Conservation (phyloP, 2,329 filamentous ascomycete species). For the Tolypocladium amazonense region DNA sequence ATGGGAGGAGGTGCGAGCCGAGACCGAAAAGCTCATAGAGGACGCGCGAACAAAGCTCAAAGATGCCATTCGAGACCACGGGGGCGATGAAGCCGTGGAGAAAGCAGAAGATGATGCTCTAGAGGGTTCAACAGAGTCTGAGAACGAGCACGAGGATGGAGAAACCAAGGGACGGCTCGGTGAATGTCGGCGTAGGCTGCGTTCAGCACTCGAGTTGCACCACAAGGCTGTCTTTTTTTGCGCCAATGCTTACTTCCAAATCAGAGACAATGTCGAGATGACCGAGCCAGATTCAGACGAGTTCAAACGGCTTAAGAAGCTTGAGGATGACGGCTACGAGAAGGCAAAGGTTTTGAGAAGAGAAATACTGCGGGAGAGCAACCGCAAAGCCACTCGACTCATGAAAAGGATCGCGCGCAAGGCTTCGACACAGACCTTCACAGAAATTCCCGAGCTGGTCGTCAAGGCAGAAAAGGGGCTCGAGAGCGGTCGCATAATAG, state of each 20-base stretch:
- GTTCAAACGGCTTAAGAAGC: conserved; percentile 53
- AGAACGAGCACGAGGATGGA: conserved; percentile 23
- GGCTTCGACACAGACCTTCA: conserved; percentile 43
- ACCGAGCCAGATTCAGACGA: conserved; percentile 57
- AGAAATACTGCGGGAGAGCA: conserved; percentile 58
- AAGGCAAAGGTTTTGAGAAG: conserved; percentile 65
- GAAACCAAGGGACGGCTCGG: conserved; percentile 33
- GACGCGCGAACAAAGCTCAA: conserved; percentile 55
- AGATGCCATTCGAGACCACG: conserved; percentile 29
- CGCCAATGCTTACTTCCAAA: conserved; percentile 73
- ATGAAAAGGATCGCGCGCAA: conserved; percentile 53
- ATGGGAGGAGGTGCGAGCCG: conserved; percentile 50
- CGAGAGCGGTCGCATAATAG: conserved; percentile 57
- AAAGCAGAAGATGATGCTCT: conserved; percentile 1
- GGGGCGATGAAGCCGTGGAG: not conserved
- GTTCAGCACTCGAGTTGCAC: conserved; percentile 65
- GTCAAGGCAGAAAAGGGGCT: conserved; percentile 53
- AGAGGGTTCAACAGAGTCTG: conserved; percentile 18
- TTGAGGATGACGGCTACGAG: conserved; percentile 67
- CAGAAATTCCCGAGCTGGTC: conserved; percentile 45
- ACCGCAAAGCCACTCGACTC: conserved; percentile 26
- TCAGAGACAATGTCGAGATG: conserved; percentile 58
- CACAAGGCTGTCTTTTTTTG: conserved; percentile 80
- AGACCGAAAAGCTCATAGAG: conserved; percentile 41
- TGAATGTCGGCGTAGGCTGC: conserved; percentile 52